Evolutionary conservation across 768 basidiomycete genomes (phyloP).

Genomic region (Kwoniella bestiolae): DNA sequence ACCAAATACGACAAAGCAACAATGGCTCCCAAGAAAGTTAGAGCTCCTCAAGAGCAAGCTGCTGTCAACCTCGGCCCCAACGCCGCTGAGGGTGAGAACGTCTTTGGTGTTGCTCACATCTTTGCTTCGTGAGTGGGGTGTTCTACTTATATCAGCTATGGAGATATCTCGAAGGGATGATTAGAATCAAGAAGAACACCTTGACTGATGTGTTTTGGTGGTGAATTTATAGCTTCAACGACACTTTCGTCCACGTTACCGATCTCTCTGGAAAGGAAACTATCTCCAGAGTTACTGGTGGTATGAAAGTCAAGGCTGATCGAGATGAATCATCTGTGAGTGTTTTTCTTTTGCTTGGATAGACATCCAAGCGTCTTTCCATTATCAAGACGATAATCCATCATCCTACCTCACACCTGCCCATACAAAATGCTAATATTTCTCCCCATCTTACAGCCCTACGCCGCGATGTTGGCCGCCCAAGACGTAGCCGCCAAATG

Average conservation of each 20-base stretch:
- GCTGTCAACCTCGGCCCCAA: conserved; percentile 92
- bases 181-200: background rate
- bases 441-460: too few relatives aligned
- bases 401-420: too few relatives aligned
- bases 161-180: background rate
- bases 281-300: conserved; percentile 97
- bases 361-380: too few relatives aligned
- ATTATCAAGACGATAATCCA: too few relatives aligned
- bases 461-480: conserved; percentile 94
- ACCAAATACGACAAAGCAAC: conserved; percentile 17
- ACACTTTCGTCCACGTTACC: conserved; percentile 98
- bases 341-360: background rate
- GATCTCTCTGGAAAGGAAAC: conserved; percentile 99
- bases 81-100: conserved; percentile 92
- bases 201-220: background rate
- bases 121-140: conserved; percentile 76
- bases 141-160: background rate
- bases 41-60: conserved; percentile 71
- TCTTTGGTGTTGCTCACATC: conserved; percentile 98
- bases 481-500: conserved; percentile 95
- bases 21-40: conserved; percentile 49
- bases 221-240: conserved; percentile 76
- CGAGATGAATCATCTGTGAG: conserved; percentile 96
- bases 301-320: conserved; percentile 99
- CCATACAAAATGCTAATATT: too few relatives aligned